A percentile compares a stretch with the other conserved stretches of the same genome.
Evolutionary conservation across 768 basidiomycete species (phyloP).

Genomic region (Tricholoma flavovirens): DNA sequence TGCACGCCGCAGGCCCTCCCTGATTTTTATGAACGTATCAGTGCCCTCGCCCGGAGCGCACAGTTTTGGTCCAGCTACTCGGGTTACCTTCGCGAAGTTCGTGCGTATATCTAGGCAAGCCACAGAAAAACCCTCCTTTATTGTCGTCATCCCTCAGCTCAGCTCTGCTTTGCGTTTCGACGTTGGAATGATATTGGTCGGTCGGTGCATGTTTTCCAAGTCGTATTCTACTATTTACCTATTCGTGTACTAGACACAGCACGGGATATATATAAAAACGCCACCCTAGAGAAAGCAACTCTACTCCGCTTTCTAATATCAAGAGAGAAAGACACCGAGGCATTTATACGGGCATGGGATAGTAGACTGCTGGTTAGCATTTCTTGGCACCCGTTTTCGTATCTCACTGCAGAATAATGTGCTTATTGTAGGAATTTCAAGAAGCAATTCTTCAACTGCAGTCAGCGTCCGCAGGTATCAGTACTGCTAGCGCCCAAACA

Average conservation of each 20-base stretch:
- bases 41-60: slow-evolving; percentile 69
- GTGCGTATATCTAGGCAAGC: slow-evolving; percentile 44
- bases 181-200: slow-evolving; percentile 72
- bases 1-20: too few relatives aligned
- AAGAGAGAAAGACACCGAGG: slow-evolving; percentile 34
- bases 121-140: neutral
- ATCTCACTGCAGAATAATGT: neutral
- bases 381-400: neutral
- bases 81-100: slow-evolving; percentile 73
- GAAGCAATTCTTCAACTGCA: slow-evolving; percentile 8
- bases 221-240: slow-evolving; percentile 2
- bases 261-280: slow-evolving; percentile 60
- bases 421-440: slow-evolving; percentile 10
- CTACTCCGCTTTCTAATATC: slow-evolving; percentile 41
- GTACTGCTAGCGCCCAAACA: neutral
- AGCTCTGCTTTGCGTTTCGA: slow-evolving; percentile 70
- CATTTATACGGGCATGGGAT: slow-evolving; percentile 25
- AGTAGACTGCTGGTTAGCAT: slow-evolving; percentile 20
- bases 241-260: slow-evolving; percentile 42
- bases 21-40: slow-evolving; percentile 18
- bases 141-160: slow-evolving; percentile 37
- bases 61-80: slow-evolving; percentile 87
- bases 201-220: slow-evolving; percentile 1
- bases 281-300: slow-evolving; percentile 50
- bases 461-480: neutral